Base-by-base conservation (phyloP, 2,329 filamentous ascomycete species). In the Paraconiothyrium brasiliense region DNA sequence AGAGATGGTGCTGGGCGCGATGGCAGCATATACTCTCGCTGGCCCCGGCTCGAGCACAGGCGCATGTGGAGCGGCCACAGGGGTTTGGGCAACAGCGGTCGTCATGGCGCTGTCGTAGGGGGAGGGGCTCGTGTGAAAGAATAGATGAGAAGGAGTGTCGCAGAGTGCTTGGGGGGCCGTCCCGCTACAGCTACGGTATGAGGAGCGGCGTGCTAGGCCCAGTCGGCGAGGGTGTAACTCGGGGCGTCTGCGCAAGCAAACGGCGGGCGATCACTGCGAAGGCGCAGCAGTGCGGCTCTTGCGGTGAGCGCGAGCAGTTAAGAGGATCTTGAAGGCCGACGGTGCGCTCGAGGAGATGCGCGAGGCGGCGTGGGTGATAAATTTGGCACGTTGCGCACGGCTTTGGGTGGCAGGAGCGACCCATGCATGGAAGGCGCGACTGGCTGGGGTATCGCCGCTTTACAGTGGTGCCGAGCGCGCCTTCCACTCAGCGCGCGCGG, bases 71-170 rank as follows among this genome's bases (percentile, higher is more conserved):
- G 78, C 69, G 70, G 76, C 64, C 75, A 74, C 72, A 68, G 72
- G 77, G 69, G 80, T 74, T 57, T 78, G 77, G 65, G 81, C 82
- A 74, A 83, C 75, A 64, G 79, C 79, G 69, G 82, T 81, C 61
- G 81, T 81, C 82, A 84, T 84, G 73, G 71, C 74, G 70, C 66
- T 67, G 69, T 67, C 56, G 67, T 64, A 69, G 61, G 72, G 63
- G 63, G 66, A 63, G 63, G 64, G 58, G 60, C 37, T 60, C 58
- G 58, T 39, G 46, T 32, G 54, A 60, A 55, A 48, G 49, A 57
- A 55, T 63, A 71, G 71, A 75, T 71, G 74, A 71, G 72, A 72
- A 54, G 73, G 74, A 75, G 72, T 71, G 72, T 71, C 65, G 73
- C 72, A 76, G 72, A 63, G 68, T 68, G 70, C 67, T 69, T 67